phyloP scores from a whole-genome alignment of 495 filamentous ascomycete species.

The Aspergillus hancockii region DNA sequence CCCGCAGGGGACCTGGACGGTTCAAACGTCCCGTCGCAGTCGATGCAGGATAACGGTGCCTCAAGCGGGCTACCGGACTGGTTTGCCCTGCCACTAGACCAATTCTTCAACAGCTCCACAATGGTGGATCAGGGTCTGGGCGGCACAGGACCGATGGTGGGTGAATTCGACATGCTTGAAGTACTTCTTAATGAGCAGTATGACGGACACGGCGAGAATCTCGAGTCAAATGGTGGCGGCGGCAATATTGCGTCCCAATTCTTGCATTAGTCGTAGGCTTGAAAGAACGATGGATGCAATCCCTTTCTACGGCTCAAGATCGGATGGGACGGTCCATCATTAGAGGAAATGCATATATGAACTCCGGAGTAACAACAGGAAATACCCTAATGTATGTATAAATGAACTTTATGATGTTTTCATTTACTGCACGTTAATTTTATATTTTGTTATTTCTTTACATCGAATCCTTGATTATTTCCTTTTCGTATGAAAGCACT shows the following conservation, averaged over 20 bases:
- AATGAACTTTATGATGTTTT: background rate
- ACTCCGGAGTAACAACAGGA: background rate
- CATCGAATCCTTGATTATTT: too few relatives aligned
- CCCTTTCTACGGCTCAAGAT: background rate
- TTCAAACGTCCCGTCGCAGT: conserved; percentile 31
- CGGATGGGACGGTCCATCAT: background rate
- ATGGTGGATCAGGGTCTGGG: conserved; percentile 52
- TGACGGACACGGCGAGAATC: conserved; percentile 37
- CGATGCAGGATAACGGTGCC: conserved; percentile 31
- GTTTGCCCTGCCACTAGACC: conserved; percentile 49
- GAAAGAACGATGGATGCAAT: background rate
- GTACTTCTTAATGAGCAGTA: conserved; percentile 49
- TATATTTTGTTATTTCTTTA: too few relatives aligned
- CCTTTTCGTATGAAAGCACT: too few relatives aligned
- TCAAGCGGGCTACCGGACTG: conserved; percentile 44
- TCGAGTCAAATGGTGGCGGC: conserved; percentile 10
- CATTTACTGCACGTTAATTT: background rate
- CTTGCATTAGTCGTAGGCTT: conserved; percentile 15
- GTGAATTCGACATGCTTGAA: conserved; percentile 51
- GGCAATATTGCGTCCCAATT: conserved; percentile 20
- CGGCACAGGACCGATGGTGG: conserved; percentile 49
- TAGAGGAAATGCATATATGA: background rate
- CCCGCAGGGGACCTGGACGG: conserved; percentile 34
- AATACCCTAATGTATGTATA: background rate
- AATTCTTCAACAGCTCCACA: conserved; percentile 54